Conservation (phyloP, 805 yeast species). For the Suhomyces prunicola region DNA sequence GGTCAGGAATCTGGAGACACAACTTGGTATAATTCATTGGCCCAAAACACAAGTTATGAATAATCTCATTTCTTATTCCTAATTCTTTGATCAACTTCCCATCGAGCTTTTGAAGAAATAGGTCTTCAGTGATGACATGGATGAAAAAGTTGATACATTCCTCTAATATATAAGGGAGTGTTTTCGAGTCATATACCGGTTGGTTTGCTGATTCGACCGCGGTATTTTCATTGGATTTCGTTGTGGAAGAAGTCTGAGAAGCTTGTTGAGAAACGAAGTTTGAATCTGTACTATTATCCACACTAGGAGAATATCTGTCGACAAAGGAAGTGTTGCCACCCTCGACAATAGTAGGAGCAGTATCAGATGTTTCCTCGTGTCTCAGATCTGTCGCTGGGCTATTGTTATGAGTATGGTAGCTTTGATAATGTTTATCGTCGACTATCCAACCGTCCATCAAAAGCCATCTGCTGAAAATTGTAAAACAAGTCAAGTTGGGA, state of each 20-base stretch:
- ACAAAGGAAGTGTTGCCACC: background rate
- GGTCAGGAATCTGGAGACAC: conserved; percentile 69
- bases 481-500: conserved; percentile 54
- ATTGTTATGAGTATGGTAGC: conserved; percentile 7
- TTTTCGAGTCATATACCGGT: conserved; percentile 42
- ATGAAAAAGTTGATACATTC: conserved; percentile 72
- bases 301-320: background rate
- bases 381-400: background rate
- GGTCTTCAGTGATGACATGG: conserved; percentile 63
- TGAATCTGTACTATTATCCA: background rate
- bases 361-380: background rate
- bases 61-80: conserved; percentile 64
- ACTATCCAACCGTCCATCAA: conserved; percentile 39
- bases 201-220: background rate
- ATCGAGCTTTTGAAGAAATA: conserved; percentile 49
- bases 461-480: conserved; percentile 70
- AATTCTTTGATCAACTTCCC: conserved; percentile 48
- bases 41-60: conserved; percentile 78
- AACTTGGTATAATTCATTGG: conserved; percentile 70
- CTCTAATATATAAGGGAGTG: conserved; percentile 65
- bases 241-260: background rate
- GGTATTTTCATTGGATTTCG: background rate
- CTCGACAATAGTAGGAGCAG: background rate
- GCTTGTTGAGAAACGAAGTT: background rate
- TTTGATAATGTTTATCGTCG: conserved; percentile 32